These are phyloP conservation scores for Amphichorda felina DNA, from an alignment of 2,329 filamentous ascomycete species.

Conservation along the genomic window DNA sequence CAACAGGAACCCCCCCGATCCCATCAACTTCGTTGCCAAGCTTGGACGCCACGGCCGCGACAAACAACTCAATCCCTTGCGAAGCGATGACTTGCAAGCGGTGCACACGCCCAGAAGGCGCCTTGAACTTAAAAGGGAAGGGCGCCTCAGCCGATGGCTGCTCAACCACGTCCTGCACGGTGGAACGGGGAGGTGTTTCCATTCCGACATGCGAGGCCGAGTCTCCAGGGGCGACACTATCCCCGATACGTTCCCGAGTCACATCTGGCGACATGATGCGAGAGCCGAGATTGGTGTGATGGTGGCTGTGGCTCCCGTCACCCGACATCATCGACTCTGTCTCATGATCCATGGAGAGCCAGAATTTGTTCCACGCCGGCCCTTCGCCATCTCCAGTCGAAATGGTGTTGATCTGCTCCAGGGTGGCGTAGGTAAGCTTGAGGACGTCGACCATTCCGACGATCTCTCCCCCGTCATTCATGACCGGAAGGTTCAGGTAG, in stretches of 20 bases:
- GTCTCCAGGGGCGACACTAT: constrained; percentile 85
- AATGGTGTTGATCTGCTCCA: constrained; percentile 98
- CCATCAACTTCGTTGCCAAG: constrained; percentile 72
- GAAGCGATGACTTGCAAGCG: constrained; percentile 75
- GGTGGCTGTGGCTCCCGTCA: constrained; percentile 61
- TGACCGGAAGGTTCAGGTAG: constrained; percentile 94
- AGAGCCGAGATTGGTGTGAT: constrained; percentile 50
- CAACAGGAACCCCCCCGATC: constrained; percentile 68
- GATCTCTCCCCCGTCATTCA: constrained; percentile 95
- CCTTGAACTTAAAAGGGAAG: constrained; percentile 99
- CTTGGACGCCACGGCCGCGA: constrained; percentile 69
- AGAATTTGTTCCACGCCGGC: constrained; percentile 99
- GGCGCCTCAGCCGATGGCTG: constrained; percentile 58
- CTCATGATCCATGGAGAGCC: constrained; percentile 89
- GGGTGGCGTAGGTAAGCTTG: constrained; percentile 93
- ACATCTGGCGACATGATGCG: constrained; percentile 74
- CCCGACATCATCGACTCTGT: constrained; percentile 95
- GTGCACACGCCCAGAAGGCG: constrained; percentile 87
- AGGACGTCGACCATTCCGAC: constrained; percentile 99
- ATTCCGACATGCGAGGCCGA: constrained; percentile 86
- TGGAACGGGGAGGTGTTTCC: constrained; percentile 62
- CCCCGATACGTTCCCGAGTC: constrained; percentile 56
- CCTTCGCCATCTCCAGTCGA: constrained; percentile 79
- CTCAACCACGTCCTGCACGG: constrained; percentile 37
- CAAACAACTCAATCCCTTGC: constrained; percentile 69